Evolutionary conservation across 192 early-diverging fungal species (phyloP).

Genomic region (Gaertneriomyces semiglobifer): DNA sequence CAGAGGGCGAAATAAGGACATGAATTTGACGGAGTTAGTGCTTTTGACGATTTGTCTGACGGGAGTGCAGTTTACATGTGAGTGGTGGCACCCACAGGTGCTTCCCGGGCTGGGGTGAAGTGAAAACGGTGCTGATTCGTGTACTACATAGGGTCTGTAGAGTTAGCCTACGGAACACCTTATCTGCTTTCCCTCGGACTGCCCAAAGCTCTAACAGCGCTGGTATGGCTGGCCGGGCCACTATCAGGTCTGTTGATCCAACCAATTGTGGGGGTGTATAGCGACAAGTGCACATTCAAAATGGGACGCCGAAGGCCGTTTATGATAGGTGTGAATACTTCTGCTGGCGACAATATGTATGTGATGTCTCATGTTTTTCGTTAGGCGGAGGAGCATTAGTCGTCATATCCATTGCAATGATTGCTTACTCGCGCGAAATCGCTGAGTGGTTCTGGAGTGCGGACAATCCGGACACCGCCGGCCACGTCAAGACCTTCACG

Average conservation of each 20-base stretch:
- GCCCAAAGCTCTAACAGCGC: conserved; percentile 72
- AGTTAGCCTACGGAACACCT: conserved; percentile 80
- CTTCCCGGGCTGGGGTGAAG: not conserved
- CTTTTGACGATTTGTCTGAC: conserved; percentile 59
- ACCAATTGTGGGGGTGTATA: conserved; percentile 78
- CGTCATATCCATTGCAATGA: conserved; percentile 61
- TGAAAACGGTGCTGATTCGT: not conserved
- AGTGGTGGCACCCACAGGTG: conserved; percentile 15
- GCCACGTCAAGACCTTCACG: conserved; percentile 31
- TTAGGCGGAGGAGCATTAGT: conserved; percentile 56
- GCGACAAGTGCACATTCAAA: conserved; percentile 67
- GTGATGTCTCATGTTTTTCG: not conserved
- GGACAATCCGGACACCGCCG: too few species aligned
- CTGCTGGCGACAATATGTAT: too few species aligned
- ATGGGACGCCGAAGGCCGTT: conserved; percentile 83
- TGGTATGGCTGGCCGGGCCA: conserved; percentile 93
- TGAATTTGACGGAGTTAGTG: conserved; percentile 32
- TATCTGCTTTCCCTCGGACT: conserved; percentile 81
- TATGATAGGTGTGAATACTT: conserved; percentile 51
- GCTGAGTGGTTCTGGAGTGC: conserved; percentile 3
- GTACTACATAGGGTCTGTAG: conserved; percentile 59
- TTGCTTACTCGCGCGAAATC: conserved; percentile 75
- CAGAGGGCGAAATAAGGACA: not conserved
- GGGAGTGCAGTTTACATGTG: conserved; percentile 69
- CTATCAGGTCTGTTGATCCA: conserved; percentile 68